These are phyloP conservation scores for Rhexocercosporidium sp. DNA, from an alignment of 2,329 filamentous ascomycete genomes.

Conservation along the genomic window DNA sequence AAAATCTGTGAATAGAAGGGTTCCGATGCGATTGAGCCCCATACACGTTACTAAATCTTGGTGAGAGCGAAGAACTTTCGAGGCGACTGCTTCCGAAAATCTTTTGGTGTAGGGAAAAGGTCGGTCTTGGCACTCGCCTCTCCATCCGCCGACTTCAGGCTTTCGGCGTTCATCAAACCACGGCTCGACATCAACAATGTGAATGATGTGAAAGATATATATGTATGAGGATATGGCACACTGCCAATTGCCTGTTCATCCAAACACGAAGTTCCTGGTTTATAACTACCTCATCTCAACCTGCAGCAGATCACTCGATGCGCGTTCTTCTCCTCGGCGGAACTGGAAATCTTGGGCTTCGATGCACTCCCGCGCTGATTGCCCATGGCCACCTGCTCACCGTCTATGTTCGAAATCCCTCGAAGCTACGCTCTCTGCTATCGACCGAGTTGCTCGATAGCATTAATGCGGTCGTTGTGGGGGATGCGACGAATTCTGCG, in stretches of 20 bases:
- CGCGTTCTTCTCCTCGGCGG: conserved; percentile 48
- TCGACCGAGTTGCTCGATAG: conserved; percentile 39
- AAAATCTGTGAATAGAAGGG: neutral
- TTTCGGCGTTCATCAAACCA: conserved; percentile 5
- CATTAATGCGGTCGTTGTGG: conserved; percentile 44
- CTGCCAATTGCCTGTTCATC: neutral
- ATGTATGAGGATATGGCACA: neutral
- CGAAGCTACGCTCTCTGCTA: conserved; percentile 46
- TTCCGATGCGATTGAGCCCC: neutral
- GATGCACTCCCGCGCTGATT: conserved; percentile 44
- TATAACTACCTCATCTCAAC: neutral
- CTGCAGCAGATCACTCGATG: conserved; percentile 38
- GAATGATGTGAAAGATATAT: neutral
- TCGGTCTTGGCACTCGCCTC: conserved; percentile 9
- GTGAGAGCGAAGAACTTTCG: neutral
- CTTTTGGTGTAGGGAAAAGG: neutral
- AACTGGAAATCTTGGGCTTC: conserved; percentile 47
- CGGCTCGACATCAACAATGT: neutral
- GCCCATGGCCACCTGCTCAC: conserved; percentile 45
- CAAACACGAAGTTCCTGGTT: neutral
- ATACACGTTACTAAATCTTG: neutral
- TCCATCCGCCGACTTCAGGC: neutral
- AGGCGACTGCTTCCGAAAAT: neutral
- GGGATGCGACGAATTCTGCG: conserved; percentile 45
- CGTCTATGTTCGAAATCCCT: conserved; percentile 46